phyloP scores from a whole-genome alignment of 75 land plant genomes.

The Pinus albicaulis region DNA sequence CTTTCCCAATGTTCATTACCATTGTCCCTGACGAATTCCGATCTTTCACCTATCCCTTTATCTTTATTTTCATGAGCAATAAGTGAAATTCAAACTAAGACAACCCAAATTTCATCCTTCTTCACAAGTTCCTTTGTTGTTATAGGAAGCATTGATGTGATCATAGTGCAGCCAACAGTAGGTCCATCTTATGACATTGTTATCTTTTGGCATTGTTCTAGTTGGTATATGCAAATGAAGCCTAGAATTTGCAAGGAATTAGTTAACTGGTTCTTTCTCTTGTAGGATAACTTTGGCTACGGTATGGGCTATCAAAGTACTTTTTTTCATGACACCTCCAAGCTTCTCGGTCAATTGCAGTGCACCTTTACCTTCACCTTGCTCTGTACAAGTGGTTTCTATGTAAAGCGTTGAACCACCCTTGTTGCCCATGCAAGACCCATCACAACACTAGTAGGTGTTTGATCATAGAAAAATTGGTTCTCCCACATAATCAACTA shows the following conservation, averaged over 20 bases:
- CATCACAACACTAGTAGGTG: conserved; percentile 98
- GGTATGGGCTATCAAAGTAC: conserved; percentile 96
- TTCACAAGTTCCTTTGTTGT: conserved; percentile 76
- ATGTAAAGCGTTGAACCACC: conserved; percentile 97
- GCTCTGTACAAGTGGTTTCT: conserved; percentile 84
- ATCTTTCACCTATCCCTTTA: too few relatives aligned
- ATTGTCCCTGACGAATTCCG: too few relatives aligned
- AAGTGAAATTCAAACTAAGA: too few relatives aligned
- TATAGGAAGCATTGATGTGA: conserved; percentile 88
- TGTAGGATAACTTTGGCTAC: conserved; percentile 63
- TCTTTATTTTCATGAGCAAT: too few relatives aligned
- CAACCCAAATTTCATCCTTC: conserved; percentile 35
- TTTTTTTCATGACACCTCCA: conserved; percentile 99
- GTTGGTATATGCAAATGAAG: conserved; percentile 96
- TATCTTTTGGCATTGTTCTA: conserved; percentile 97
- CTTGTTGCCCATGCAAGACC: conserved; percentile 99
- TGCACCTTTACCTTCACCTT: conserved; percentile 91
- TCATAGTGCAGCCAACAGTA: conserved; percentile 98
- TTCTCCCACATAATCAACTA: conserved; percentile 87
- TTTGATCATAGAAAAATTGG: conserved; percentile 91
- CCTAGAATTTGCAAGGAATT: conserved; percentile 74
- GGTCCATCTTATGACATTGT: too few relatives aligned
- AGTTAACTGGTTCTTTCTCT: conserved; percentile 78
- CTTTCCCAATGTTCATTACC: too few relatives aligned
- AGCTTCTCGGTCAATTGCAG: conserved; percentile 88